Conservation (phyloP, 768 basidiomycete species). For the Tylopilus subfusipes region DNA sequence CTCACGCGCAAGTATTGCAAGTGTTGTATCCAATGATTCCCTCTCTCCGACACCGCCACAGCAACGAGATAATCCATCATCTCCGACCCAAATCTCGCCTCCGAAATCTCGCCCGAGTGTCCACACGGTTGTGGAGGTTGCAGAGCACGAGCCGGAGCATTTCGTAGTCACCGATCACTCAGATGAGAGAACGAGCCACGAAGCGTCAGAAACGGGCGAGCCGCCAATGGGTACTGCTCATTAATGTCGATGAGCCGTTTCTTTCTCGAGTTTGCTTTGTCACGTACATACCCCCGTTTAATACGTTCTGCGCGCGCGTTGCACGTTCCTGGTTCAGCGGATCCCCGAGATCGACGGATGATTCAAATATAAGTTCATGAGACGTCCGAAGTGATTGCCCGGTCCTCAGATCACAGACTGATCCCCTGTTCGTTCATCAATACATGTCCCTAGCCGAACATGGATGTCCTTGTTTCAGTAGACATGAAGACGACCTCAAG, state of each 20-base stretch:
- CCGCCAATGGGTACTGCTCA: constrained; percentile 29
- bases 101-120: constrained; percentile 17
- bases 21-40: constrained; percentile 25
- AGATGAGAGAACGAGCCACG: constrained; percentile 11
- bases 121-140: constrained; percentile 25
- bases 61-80: neutral
- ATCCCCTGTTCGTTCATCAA: no score
- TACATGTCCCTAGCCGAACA: no score
- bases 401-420: no score
- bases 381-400: neutral
- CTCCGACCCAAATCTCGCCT: constrained; percentile 11
- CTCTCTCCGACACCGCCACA: constrained; percentile 7
- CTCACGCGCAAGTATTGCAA: constrained; percentile 28
- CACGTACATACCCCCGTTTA: neutral
- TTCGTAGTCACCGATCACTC: constrained; percentile 1
- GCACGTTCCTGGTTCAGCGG: neutral
- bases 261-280: neutral
- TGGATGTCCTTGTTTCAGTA: neutral
- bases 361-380: neutral
- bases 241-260: constrained; percentile 23
- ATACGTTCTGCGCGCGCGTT: neutral
- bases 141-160: constrained; percentile 21
- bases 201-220: constrained; percentile 11
- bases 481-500: neutral
- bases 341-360: neutral